A percentile compares a stretch with the other conserved stretches of the same genome.
phyloP scores from a whole-genome alignment of 2,329 filamentous ascomycete genomes.

The Keithomyces neogunnii region DNA sequence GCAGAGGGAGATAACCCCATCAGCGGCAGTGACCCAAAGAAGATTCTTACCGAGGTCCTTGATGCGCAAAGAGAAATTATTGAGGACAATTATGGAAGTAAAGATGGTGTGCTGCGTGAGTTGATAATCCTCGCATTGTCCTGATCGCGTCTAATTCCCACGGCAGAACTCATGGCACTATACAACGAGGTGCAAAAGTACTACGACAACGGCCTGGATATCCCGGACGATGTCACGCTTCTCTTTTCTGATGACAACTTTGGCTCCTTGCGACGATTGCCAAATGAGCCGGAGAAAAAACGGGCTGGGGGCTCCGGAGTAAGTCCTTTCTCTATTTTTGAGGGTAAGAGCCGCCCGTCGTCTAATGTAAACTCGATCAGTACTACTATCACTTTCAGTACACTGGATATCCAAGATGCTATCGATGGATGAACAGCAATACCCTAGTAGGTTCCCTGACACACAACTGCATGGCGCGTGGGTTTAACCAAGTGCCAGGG shows the following conservation, averaged over 20 bases:
- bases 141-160: not conserved
- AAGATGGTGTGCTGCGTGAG: constrained; percentile 32
- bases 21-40: constrained; percentile 39
- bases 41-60: constrained; percentile 44
- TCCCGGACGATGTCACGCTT: constrained; percentile 54
- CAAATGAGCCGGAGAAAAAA: constrained; percentile 40
- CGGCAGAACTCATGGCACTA: constrained; percentile 49
- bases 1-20: constrained; percentile 49
- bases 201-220: constrained; percentile 49
- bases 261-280: constrained; percentile 50
- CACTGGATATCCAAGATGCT: constrained; percentile 51
- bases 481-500: constrained; percentile 14
- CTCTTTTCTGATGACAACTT: constrained; percentile 57
- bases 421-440: constrained; percentile 56
- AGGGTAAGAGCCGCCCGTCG: constrained; percentile 9
- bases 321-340: constrained; percentile 2
- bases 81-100: constrained; percentile 37
- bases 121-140: not conserved
- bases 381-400: constrained; percentile 51
- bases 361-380: constrained; percentile 15
- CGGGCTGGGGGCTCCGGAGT: constrained; percentile 50
- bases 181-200: constrained; percentile 60
- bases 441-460: constrained; percentile 31
- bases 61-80: constrained; percentile 46
- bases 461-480: not conserved